Evolutionary conservation across 2,329 filamentous ascomycete genomes (phyloP).

Genomic region (Thelonectria blattea): DNA sequence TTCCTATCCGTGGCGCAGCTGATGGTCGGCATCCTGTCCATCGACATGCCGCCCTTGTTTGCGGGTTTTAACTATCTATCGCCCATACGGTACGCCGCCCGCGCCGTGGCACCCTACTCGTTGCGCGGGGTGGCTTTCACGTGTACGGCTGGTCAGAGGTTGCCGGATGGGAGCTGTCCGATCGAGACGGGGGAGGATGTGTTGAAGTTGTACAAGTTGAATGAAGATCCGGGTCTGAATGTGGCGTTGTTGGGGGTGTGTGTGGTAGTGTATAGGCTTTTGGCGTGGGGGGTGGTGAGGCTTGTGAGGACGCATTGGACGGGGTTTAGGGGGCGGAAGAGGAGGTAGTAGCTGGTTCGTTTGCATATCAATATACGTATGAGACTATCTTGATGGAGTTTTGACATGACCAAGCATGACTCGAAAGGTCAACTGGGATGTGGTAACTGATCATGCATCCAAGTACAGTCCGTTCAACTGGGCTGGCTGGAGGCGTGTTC

Average conservation of each 20-base stretch:
- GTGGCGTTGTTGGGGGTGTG: constrained; percentile 67
- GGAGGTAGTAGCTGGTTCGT: constrained; percentile 4
- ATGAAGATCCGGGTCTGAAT: constrained; percentile 66
- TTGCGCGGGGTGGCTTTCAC: constrained; percentile 66
- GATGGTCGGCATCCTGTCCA: constrained; percentile 74
- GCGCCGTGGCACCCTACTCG: constrained; percentile 70
- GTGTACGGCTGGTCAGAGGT: constrained; percentile 64
- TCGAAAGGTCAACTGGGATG: no score
- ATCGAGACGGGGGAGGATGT: constrained; percentile 72
- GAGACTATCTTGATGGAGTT: no score
- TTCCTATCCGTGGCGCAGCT: constrained; percentile 73
- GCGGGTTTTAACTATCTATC: constrained; percentile 73
- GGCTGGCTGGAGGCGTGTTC: no score
- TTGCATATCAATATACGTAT: no score
- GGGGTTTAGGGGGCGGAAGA: constrained; percentile 37
- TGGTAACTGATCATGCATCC: constrained; percentile 10
- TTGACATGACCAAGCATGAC: no score
- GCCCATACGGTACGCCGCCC: constrained; percentile 72
- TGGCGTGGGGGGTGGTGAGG: constrained; percentile 66
- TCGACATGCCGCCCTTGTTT: constrained; percentile 71
- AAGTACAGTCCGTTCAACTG: no score
- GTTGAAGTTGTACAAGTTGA: constrained; percentile 69
- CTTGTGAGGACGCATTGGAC: constrained; percentile 60
- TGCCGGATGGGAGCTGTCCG: constrained; percentile 66
- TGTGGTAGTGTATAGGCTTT: constrained; percentile 67